phyloP scores from a whole-genome alignment of 768 basidiomycete species.

The Hydnum rufescens region DNA sequence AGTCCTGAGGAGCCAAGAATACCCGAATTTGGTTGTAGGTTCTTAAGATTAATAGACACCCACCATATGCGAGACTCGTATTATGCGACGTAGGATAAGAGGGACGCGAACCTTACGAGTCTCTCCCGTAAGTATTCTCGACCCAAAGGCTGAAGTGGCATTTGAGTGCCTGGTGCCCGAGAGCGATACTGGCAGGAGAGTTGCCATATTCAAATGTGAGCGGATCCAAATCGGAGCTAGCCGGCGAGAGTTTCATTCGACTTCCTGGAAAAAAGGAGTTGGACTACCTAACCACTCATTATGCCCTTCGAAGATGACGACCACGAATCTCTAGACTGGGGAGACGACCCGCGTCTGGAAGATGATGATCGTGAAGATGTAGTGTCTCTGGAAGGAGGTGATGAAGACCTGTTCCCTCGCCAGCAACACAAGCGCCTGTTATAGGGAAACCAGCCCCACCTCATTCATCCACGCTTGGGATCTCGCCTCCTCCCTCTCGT shows the following conservation, averaged over 20 bases:
- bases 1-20: constrained; percentile 41
- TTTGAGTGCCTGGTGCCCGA: background rate
- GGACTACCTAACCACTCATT: background rate
- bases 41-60: constrained; percentile 11
- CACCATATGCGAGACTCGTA: constrained; percentile 78
- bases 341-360: background rate
- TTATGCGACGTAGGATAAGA: constrained; percentile 57
- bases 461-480: background rate
- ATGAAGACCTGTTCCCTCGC: background rate
- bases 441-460: background rate
- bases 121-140: background rate
- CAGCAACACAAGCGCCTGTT: background rate
- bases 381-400: background rate
- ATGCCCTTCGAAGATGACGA: background rate
- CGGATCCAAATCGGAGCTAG: background rate
- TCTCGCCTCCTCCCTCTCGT: background rate
- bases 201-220: background rate
- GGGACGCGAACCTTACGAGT: constrained; percentile 31
- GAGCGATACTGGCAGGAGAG: background rate
- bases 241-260: background rate
- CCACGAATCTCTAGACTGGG: background rate
- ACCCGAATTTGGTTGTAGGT: background rate
- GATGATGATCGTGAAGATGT: constrained; percentile 1
- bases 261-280: background rate
- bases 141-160: background rate